Base-by-base conservation (phyloP, 2,329 filamentous ascomycete species). In the Aureobasidium namibiae region DNA sequence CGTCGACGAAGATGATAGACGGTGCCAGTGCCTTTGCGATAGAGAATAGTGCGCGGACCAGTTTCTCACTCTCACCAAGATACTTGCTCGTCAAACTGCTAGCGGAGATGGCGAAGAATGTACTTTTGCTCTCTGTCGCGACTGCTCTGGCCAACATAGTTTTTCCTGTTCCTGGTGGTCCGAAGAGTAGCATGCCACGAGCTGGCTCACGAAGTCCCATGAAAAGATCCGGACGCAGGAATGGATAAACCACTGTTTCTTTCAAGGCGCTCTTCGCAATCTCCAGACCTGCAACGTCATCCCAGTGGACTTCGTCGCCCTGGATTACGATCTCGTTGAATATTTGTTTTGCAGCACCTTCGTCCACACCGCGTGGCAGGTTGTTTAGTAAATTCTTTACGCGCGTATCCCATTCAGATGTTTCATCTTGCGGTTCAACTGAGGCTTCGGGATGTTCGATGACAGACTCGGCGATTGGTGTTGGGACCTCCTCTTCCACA, bases 1-100 rank as follows among this genome's bases (percentile, higher is more conserved):
- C 94, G 68, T 99, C 94, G 4, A 99, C 91, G 66, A 99, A 99
- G 61, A 99, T 97, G 70, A 99, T 97, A 62, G 89, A 94, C 0
- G 94, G 94, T 0, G 94, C 91, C 45, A 97, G 80, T 36, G 85
- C 80, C 71, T 95, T 95, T 5, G 94, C 92, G n/a, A 97, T 77
- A 0, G 84, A 83, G 70, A 99, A 99, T 0, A 99, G 78, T 3
- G 94, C 94, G 36, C 91, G 85, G 2, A 99, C 94, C 4, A 99
- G 83, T 73, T 99, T 99, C 74, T 99, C 94, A 0, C 89, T 95
- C 70, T 99, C 94, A 45, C 94, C 94, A 10, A 97, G 81, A 72
- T 92, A 99, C 74, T 99, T 99, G 69, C 89, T 95, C 1, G 92
- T 97, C 64, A 99, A 76, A 66, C 89, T 95, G 69, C 90, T 95